Conservation (phyloP, 1,139 yeast species). For the Casaregolazyma suthepensis region DNA sequence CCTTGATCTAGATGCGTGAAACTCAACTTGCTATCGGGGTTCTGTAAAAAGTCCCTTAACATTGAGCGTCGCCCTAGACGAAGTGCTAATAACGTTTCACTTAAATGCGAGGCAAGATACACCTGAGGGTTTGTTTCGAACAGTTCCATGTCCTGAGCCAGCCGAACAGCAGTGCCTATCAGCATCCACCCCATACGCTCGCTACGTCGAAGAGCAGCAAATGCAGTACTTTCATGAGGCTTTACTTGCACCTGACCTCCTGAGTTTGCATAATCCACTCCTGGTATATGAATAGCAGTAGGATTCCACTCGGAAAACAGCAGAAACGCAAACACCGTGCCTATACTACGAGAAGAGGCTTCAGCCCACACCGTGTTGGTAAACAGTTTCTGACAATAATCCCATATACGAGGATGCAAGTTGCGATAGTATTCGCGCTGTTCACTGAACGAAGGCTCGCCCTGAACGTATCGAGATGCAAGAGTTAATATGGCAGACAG, state of each 20-base stretch:
- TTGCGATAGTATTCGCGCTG: slow-evolving; percentile 6
- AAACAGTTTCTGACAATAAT: slow-evolving; percentile 71
- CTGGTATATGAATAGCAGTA: slow-evolving; percentile 83
- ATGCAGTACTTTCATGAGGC: slow-evolving; percentile 50
- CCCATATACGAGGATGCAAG: slow-evolving; percentile 72
- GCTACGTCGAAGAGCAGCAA: slow-evolving; percentile 80
- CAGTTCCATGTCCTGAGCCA: slow-evolving; percentile 83
- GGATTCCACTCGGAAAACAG: slow-evolving; percentile 96
- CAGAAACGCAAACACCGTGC: slow-evolving; percentile 77
- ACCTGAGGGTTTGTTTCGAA: slow-evolving; percentile 69
- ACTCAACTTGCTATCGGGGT: slow-evolving; percentile 31
- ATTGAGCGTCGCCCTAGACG: slow-evolving; percentile 35
- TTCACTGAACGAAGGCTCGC: not conserved
- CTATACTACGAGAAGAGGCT: slow-evolving; percentile 80
- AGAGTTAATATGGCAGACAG: slow-evolving; percentile 76
- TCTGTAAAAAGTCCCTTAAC: slow-evolving; percentile 29
- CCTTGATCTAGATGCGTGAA: slow-evolving; percentile 70
- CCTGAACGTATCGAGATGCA: slow-evolving; percentile 54
- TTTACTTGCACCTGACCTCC: slow-evolving; percentile 17
- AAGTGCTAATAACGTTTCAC: slow-evolving; percentile 53
- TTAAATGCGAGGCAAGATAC: slow-evolving; percentile 74
- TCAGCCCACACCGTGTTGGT: slow-evolving; percentile 94
- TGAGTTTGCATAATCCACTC: slow-evolving; percentile 78
- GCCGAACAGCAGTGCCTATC: slow-evolving; percentile 76
- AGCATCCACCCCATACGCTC: slow-evolving; percentile 94